Conservation (phyloP, 768 basidiomycete genomes). For the Trametes punicea region DNA sequence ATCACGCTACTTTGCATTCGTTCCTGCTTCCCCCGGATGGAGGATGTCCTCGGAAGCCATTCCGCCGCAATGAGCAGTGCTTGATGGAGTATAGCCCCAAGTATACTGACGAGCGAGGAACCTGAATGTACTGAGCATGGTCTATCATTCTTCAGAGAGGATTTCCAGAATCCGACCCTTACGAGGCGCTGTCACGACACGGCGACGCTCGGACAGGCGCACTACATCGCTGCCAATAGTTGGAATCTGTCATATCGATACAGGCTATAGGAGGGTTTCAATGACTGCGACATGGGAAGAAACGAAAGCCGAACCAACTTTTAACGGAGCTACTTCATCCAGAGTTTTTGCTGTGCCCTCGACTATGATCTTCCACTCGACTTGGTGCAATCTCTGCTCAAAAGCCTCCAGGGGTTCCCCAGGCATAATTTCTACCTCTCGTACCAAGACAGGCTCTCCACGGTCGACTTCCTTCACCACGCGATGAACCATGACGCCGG, state of each 20-base stretch:
- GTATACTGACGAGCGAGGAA: too few species aligned
- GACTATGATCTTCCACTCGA: constrained; percentile 92
- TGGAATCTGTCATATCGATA: constrained; percentile 11
- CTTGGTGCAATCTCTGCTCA: constrained; percentile 71
- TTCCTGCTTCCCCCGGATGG: too few species aligned
- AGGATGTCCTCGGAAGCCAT: too few species aligned
- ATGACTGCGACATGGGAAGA: background rate
- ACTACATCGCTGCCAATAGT: too few species aligned
- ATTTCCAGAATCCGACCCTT: too few species aligned
- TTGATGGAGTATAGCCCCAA: too few species aligned
- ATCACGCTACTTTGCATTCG: too few species aligned
- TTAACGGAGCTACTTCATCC: constrained; percentile 41
- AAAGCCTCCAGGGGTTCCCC: constrained; percentile 73
- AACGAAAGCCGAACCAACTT: background rate
- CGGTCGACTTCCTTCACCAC: constrained; percentile 93
- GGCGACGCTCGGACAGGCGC: too few species aligned
- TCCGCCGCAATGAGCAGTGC: too few species aligned
- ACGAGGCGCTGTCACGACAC: too few species aligned
- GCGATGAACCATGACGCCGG: constrained; percentile 91
- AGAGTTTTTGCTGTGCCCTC: constrained; percentile 74
- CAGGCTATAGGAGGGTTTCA: background rate
- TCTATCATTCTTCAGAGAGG: too few species aligned
- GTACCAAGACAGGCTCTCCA: constrained; percentile 82
- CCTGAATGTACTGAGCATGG: too few species aligned
- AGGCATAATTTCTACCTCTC: constrained; percentile 67